A percentile compares a stretch with the other conserved stretches of the same genome.
Evolutionary conservation across 1,284 basidiomycete species (phyloP).

Genomic region (Tilletia indica): DNA sequence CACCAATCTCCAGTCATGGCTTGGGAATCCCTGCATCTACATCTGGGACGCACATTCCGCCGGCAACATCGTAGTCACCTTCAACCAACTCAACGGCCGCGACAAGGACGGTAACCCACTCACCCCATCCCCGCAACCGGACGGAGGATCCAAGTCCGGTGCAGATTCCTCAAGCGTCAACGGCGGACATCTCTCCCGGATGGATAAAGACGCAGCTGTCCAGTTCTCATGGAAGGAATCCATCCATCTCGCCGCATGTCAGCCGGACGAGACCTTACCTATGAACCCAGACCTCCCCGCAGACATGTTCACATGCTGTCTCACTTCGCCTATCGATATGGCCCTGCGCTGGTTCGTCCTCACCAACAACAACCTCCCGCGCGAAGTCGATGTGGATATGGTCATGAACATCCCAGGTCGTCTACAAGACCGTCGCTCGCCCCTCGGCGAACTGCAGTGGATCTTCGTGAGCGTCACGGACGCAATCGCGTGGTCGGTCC

Average conservation of each 20-base stretch:
- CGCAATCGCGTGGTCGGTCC: slow-evolving; percentile 97
- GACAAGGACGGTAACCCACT: slow-evolving; percentile 64
- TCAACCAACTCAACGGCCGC: slow-evolving; percentile 73
- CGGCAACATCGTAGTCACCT: slow-evolving; percentile 87
- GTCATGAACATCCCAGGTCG: slow-evolving; percentile 94
- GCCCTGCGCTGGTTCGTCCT: slow-evolving; percentile 91
- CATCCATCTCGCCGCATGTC: slow-evolving; percentile 92
- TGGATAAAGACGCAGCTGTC: slow-evolving; percentile 59
- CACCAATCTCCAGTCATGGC: slow-evolving; percentile 85
- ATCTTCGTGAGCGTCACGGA: slow-evolving; percentile 99
- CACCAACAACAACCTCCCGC: slow-evolving; percentile 64
- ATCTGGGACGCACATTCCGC: slow-evolving; percentile 99
- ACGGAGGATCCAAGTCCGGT: slow-evolving; percentile 15
- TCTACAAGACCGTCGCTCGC: slow-evolving; percentile 90
- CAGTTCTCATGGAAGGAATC: slow-evolving; percentile 72
- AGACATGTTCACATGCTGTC: slow-evolving; percentile 93
- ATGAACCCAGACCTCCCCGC: slow-evolving; percentile 95
- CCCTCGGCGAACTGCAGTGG: slow-evolving; percentile 96
- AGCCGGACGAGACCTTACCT: slow-evolving; percentile 84
- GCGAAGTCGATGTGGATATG: slow-evolving; percentile 67
- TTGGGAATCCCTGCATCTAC: slow-evolving; percentile 83
- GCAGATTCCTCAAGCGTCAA: slow-evolving; percentile 13
- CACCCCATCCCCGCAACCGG: slow-evolving; percentile 57
- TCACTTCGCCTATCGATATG: slow-evolving; percentile 97
- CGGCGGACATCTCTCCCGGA: slow-evolving; percentile 24